phyloP scores from a whole-genome alignment of 2,329 filamentous ascomycete genomes.

The Pseudogymnoascus verrucosus region DNA sequence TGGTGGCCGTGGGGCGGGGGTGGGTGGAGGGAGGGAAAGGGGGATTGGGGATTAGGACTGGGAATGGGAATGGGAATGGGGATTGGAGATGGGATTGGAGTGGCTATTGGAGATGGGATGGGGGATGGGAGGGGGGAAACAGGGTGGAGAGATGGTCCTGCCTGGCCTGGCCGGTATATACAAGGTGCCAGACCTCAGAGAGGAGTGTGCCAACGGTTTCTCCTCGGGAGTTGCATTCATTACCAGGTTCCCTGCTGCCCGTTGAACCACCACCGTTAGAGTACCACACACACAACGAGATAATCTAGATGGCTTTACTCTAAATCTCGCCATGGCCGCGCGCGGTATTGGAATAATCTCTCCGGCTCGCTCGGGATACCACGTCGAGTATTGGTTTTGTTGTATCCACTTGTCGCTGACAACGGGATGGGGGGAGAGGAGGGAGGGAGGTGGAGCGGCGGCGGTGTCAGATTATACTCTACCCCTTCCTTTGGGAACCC shows the following conservation, averaged over 20 bases:
- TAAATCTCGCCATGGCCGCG: background rate
- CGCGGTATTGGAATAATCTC: background rate
- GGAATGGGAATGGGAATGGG: background rate
- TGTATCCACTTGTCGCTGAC: background rate
- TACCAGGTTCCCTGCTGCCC: background rate
- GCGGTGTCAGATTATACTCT: background rate
- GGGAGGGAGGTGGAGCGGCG: background rate
- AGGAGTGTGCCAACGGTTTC: background rate
- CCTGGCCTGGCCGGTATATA: no score
- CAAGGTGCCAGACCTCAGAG: background rate
- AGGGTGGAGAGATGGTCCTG: no score
- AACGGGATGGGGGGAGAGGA: background rate
- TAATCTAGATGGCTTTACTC: background rate
- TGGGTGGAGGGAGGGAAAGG: background rate
- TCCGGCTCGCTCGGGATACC: background rate
- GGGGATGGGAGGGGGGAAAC: background rate
- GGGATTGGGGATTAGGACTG: background rate
- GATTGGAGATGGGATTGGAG: background rate
- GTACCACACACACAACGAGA: no score
- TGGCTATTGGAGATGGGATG: no score
- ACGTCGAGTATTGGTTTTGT: background rate
- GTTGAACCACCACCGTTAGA: background rate
- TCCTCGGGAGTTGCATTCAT: background rate
- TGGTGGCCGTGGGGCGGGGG: background rate
- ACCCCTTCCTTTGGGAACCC: no score